Conservation (phyloP, 129 eudicot species). For the Pulicaria dysenterica region DNA sequence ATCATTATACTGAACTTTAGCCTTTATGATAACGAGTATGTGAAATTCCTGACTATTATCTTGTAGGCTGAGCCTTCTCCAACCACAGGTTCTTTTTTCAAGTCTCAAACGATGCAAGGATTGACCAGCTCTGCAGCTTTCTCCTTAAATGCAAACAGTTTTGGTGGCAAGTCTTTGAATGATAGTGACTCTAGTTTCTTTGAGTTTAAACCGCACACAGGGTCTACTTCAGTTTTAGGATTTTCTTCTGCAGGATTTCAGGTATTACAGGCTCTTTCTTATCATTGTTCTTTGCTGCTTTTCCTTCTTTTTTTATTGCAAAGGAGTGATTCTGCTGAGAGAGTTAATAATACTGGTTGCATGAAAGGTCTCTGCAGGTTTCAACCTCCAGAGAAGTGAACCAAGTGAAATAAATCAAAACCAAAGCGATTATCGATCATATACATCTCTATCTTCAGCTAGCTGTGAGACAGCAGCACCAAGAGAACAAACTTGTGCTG, state of each 20-base stretch:
- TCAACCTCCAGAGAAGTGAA: slow-evolving; percentile 40
- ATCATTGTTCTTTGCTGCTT: too few relatives aligned
- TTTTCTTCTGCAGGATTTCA: slow-evolving; percentile 38
- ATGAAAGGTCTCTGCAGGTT: slow-evolving; percentile 47
- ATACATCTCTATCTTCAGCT: slow-evolving; percentile 39
- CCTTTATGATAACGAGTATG: too few relatives aligned
- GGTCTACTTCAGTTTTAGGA: slow-evolving; percentile 45
- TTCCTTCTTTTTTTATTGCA: background rate
- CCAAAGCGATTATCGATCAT: slow-evolving; percentile 38
- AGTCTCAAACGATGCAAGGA: background rate
- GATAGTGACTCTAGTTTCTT: slow-evolving; percentile 48
- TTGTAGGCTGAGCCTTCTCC: background rate
- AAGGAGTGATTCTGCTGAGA: background rate
- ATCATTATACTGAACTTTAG: too few relatives aligned
- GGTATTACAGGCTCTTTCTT: slow-evolving; percentile 29
- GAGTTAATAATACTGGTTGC: background rate
- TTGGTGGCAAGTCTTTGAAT: background rate
- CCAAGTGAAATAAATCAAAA: slow-evolving; percentile 41
- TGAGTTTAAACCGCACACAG: slow-evolving; percentile 62
- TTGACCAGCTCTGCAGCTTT: background rate
- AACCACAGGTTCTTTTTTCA: background rate
- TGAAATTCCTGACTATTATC: background rate
- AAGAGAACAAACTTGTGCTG: slow-evolving; percentile 28
- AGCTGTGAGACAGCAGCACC: slow-evolving; percentile 29
- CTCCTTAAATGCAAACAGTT: background rate